Base-by-base conservation (phyloP, 2,329 filamentous ascomycete genomes). In the Claviceps humidiphila region DNA sequence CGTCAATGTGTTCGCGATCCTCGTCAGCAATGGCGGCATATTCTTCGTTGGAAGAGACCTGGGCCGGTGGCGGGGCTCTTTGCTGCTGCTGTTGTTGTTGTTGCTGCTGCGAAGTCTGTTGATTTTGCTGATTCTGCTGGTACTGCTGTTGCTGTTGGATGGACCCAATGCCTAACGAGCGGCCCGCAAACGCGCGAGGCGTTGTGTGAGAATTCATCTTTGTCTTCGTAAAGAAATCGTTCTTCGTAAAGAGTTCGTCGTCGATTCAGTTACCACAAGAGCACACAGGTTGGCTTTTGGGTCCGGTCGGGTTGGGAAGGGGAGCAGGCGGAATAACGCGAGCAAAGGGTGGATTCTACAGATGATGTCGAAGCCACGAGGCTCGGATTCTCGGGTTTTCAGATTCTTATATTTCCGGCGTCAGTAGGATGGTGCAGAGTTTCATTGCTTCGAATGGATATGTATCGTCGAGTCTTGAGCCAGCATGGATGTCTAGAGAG, bases 1-100 rank as follows among this genome's bases (percentile, higher is more conserved):
- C 90, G 66, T 88, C 88, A 57, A 96, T 91, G 68, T 96, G 90
- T 63, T 94, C 88, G 58, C 85, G 79, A 67, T 96, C 90, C 69
- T 96, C 90, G 63, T 96, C 90, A 20, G 82, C 84, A 59, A 97
- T 69, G 46, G 58, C 62, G 56, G 59, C 64, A 55, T 70, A 71
- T 37, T 70, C 68, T 47, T 70, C 67, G 54, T 68, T 68, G 22
- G 62, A 57, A 11, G 64, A 64, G 5, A 68, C 64, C 47, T 67
- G 66, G 13, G 63, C 64, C 16, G 65, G 60, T 9, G 64, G 58
- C 13, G 66, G 64, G 34, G 66, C 64, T 40, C 47, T 44, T 44
- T 40, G 47, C 51, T 61, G 61, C 30, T 58, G 58, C 44, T 53
- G 55, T 37, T 55, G 57, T 8, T 51, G 65, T 9, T 51, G 51